Evolutionary conservation across 495 filamentous ascomycete species (phyloP).

Genomic region (Lophiotrema nucula): DNA sequence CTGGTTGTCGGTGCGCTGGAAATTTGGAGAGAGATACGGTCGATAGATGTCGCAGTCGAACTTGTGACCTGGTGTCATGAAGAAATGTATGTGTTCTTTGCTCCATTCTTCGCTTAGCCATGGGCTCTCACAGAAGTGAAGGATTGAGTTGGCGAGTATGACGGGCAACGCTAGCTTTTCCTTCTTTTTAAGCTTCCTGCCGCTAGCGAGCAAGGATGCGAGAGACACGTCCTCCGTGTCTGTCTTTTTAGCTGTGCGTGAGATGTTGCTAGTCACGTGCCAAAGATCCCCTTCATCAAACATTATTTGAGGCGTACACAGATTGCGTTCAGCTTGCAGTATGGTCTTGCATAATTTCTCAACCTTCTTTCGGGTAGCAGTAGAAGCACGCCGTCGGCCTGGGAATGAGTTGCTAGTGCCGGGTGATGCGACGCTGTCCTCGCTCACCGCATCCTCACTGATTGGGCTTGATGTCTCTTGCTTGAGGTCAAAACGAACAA

Average conservation of each 20-base stretch:
- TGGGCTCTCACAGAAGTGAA: constrained; percentile 8
- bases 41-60: not conserved
- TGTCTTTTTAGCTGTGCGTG: not conserved
- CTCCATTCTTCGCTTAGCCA: constrained; percentile 7
- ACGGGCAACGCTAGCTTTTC: constrained; percentile 6
- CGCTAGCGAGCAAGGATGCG: not conserved
- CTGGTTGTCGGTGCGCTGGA: not conserved
- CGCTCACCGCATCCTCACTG: too few species aligned
- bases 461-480: too few species aligned
- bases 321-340: not conserved
- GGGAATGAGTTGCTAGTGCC: too few species aligned
- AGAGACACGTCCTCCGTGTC: not conserved
- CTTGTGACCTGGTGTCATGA: not conserved
- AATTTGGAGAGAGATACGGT: not conserved
- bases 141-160: constrained; percentile 3
- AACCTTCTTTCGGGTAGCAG: not conserved
- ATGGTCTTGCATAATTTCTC: not conserved
- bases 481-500: too few species aligned
- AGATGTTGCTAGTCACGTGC: not conserved
- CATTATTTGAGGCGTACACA: not conserved
- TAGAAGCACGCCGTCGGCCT: not conserved
- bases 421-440: too few species aligned
- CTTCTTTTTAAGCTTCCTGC: not conserved
- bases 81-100: constrained; percentile 20
- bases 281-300: not conserved